Conservation (phyloP, 345 rosid species). For the Iberis pinnata region DNA sequence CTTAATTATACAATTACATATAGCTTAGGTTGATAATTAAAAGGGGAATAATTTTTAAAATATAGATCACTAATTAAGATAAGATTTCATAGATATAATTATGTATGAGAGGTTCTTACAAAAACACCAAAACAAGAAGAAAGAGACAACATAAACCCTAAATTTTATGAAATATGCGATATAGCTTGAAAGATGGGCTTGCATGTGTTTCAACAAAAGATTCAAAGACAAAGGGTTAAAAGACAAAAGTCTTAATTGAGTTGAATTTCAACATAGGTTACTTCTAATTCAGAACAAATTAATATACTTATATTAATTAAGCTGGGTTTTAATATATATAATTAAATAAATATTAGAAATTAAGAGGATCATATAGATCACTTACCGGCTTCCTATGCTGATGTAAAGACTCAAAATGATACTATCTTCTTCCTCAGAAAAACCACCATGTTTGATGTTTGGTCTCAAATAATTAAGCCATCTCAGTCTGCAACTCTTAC, state of each 20-base stretch:
- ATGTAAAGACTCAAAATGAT: conserved; percentile 94
- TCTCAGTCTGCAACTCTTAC: conserved; percentile 83
- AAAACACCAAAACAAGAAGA: conserved; percentile 16
- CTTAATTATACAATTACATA: no score
- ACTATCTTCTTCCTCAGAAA: conserved; percentile 97
- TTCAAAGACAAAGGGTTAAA: conserved; percentile 6
- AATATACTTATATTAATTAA: no score
- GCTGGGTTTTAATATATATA: neutral
- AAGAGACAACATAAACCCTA: conserved; percentile 33
- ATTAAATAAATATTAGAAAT: neutral
- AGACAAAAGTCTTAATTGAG: neutral
- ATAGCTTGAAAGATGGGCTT: conserved; percentile 10
- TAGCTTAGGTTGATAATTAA: conserved; percentile 11
- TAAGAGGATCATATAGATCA: conserved; percentile 4
- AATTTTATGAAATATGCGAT: conserved; percentile 15
- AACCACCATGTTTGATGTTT: conserved; percentile 93
- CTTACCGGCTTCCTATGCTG: conserved; percentile 94
- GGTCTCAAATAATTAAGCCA: conserved; percentile 44
- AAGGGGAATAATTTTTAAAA: no score
- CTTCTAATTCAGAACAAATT: neutral
- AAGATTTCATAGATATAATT: neutral
- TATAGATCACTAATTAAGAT: no score
- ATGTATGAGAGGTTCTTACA: conserved; percentile 18
- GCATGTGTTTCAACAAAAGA: conserved; percentile 30
- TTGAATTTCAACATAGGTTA: neutral